Conservation (phyloP, 495 filamentous ascomycete genomes). For the Penicillium maclennaniae region DNA sequence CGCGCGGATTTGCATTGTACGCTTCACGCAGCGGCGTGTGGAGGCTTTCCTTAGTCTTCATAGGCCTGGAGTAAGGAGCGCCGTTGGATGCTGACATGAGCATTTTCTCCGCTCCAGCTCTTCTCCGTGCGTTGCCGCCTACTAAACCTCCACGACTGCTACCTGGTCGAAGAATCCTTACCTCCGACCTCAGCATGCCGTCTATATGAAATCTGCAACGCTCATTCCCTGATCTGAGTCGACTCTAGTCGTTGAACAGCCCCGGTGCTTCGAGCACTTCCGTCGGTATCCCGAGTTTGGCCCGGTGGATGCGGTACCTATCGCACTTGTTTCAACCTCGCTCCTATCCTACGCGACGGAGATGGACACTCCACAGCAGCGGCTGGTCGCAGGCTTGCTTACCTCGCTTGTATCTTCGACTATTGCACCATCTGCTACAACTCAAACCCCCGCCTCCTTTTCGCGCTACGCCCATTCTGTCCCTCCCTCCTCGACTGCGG, state of each 20-base stretch:
- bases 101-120: conserved; percentile 21
- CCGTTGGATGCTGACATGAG: conserved; percentile 24
- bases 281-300: conserved; percentile 5
- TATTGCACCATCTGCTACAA: conserved; percentile 20
- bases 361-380: conserved; percentile 21
- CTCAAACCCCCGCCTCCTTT: conserved; percentile 12
- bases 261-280: conserved; percentile 9
- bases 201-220: conserved; percentile 16
- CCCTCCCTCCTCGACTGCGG: conserved; percentile 15
- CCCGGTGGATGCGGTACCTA: neutral
- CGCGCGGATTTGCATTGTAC: neutral
- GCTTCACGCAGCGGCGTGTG: conserved; percentile 1
- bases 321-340: neutral
- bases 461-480: conserved; percentile 11
- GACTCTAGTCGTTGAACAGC: conserved; percentile 10
- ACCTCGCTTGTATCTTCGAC: conserved; percentile 25
- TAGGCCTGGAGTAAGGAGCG: conserved; percentile 9
- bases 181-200: conserved; percentile 15
- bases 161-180: neutral
- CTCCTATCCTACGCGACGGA: neutral
- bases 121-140: conserved; percentile 13
- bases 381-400: conserved; percentile 24
- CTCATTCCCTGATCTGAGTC: conserved; percentile 11
- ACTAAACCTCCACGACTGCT: conserved; percentile 10
- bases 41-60: neutral